Evolutionary conservation across 495 filamentous ascomycete genomes (phyloP), one percentile per base, ranked within the genome.

Genomic region (Durotheca rogersii): DNA sequence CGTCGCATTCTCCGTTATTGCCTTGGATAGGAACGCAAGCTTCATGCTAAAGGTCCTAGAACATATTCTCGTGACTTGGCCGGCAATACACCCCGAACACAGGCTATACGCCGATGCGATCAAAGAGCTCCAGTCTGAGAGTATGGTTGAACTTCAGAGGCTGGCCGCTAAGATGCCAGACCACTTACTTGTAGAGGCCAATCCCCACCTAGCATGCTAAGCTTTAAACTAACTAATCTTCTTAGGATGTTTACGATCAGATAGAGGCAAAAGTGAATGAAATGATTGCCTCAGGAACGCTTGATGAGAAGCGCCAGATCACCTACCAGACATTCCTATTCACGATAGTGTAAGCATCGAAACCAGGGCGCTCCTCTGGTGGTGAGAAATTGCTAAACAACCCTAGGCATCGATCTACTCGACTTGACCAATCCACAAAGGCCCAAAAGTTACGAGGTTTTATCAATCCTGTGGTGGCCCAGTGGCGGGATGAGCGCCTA

Each of bases 121-220:
- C 17, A 89, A 89, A 50, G 88, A 92, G 41, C 77, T 98, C 2
- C 89, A 95, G 63, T 79, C 74, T 0, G 77, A 90, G 49, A 84
- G 88, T 43, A 89, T 86, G 67, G 80, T 88, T 49, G 90, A 97
- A 66, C 76, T 97, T 43, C 90, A 95, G 47, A 81, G 88, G 27
- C 77, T 99, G 3, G 93, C 93, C 3, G 83, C 87, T 56, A 89
- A 87, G 45, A 96, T 96, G 77, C 82, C 94, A 0, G 86, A 96
- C 60, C 84, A 93, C 56, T 81, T 99, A 44, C 74, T 92, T 42
- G 81, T 85, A 62, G 67, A 81, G 43, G 10, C 12, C 16, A 23
- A 12, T 37, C 14, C 16, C 31, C 7, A 2, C 25, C 6, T 32
- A 35, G 2, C n/a, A 11, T 6, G 4, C 4, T 7, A 9, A 21